Evolutionary conservation across 345 rosid genomes (phyloP).

Genomic region (Anastatica hierochuntica): DNA sequence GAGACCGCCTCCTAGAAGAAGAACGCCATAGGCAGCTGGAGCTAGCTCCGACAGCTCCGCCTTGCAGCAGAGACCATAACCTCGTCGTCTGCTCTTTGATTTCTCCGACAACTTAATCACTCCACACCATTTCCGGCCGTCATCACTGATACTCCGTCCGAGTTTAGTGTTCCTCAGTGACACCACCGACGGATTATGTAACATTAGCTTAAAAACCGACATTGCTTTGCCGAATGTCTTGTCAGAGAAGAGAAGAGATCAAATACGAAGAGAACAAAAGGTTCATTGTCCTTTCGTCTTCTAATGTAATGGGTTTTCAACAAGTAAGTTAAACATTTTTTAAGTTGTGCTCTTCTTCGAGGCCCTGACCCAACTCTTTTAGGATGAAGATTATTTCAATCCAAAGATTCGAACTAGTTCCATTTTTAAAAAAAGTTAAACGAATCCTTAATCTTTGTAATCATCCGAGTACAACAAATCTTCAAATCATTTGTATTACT

Average conservation of each 20-base stretch:
- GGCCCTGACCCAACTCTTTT: no score
- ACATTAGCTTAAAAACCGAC: conserved; percentile 16
- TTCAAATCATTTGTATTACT: background rate
- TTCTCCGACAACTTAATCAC: conserved; percentile 8
- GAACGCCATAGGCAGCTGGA: conserved; percentile 57
- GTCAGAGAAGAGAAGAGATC: conserved; percentile 6
- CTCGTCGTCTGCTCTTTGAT: conserved; percentile 8
- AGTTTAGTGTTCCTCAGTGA: conserved; percentile 15
- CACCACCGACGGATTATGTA: conserved; percentile 7
- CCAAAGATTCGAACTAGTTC: no score
- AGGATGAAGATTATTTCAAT: no score
- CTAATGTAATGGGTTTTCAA: no score
- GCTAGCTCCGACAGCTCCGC: conserved; percentile 57
- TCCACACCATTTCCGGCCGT: conserved; percentile 14
- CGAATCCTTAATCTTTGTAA: no score
- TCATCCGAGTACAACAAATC: no score
- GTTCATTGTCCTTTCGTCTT: background rate
- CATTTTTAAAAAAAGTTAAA: no score
- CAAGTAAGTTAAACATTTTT: background rate
- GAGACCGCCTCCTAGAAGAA: conserved; percentile 68
- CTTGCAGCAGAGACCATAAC: conserved; percentile 30
- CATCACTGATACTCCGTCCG: background rate
- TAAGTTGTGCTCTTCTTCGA: no score
- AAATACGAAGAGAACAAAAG: background rate
- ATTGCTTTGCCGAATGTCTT: conserved; percentile 6